phyloP scores from a whole-genome alignment of 805 yeast genomes.

The Myxozyma vanderwaltii region DNA sequence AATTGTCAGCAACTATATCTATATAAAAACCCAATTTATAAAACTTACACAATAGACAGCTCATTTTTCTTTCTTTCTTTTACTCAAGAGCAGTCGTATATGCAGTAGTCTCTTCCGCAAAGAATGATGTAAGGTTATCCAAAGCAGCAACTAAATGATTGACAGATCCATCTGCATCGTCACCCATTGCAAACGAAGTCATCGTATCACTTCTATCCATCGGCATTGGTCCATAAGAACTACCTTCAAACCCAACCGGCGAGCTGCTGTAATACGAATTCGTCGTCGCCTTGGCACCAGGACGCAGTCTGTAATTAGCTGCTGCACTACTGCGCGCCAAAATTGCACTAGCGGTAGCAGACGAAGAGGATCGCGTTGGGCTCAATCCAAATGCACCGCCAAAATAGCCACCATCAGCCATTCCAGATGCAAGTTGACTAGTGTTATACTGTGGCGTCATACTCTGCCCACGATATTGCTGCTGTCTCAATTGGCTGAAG shows the following conservation, averaged over 20 bases:
- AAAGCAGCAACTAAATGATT: conserved; percentile 92
- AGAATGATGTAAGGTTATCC: conserved; percentile 85
- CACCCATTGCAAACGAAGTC: conserved; percentile 43
- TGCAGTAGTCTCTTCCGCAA: conserved; percentile 58
- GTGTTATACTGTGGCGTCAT: neutral
- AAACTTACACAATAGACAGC: conserved; percentile 2
- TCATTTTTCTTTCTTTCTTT: neutral
- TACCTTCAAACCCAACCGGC: neutral
- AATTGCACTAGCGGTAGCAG: conserved; percentile 9
- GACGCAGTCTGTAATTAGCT: neutral
- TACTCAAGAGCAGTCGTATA: conserved; percentile 27
- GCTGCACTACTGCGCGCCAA: conserved; percentile 6
- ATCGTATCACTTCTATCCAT: conserved; percentile 48
- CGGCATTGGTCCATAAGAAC: neutral
- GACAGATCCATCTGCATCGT: conserved; percentile 68
- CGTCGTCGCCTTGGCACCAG: neutral
- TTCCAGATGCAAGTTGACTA: conserved; percentile 18
- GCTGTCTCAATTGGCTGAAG: neutral
- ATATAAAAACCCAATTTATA: neutral
- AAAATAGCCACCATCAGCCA: conserved; percentile 26
- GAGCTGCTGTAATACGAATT: neutral
- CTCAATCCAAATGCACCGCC: conserved; percentile 26
- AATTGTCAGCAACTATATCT: neutral
- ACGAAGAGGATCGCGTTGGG: conserved; percentile 5
- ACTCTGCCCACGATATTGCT: neutral